These are phyloP conservation scores for Diaporthe citriasiana DNA, from an alignment of 2,329 filamentous ascomycete species.

Conservation along the genomic window DNA sequence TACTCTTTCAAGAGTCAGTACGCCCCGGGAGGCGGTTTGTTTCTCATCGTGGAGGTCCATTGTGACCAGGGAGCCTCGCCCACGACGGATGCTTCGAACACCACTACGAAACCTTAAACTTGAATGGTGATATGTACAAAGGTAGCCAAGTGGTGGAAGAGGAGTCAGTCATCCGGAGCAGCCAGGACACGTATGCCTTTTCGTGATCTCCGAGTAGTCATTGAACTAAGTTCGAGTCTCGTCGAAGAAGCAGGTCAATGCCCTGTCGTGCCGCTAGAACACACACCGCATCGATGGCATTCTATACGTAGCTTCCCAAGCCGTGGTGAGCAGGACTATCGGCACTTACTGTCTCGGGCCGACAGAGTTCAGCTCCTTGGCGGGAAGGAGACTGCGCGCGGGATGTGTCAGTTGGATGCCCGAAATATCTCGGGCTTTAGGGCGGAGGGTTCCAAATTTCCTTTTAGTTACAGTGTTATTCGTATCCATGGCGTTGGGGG, in stretches of 20 bases:
- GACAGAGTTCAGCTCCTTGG: background rate
- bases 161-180: background rate
- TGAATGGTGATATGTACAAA: background rate
- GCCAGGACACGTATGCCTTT: background rate
- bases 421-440: slow-evolving; percentile 15
- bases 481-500: background rate
- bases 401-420: background rate
- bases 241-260: background rate
- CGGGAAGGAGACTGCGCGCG: background rate
- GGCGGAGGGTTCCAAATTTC: background rate
- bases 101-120: background rate
- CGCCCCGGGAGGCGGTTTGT: background rate
- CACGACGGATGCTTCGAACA: background rate
- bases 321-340: background rate
- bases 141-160: background rate
- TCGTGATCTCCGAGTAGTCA: background rate
- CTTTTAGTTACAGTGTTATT: background rate
- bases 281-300: background rate
- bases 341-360: slow-evolving; percentile 23
- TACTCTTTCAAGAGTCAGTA: background rate
- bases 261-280: background rate
- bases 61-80: background rate
- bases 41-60: background rate
- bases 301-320: background rate
- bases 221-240: background rate